phyloP scores from a whole-genome alignment of 106 monocot genomes.

The Phalaenopsis aphrodite region DNA sequence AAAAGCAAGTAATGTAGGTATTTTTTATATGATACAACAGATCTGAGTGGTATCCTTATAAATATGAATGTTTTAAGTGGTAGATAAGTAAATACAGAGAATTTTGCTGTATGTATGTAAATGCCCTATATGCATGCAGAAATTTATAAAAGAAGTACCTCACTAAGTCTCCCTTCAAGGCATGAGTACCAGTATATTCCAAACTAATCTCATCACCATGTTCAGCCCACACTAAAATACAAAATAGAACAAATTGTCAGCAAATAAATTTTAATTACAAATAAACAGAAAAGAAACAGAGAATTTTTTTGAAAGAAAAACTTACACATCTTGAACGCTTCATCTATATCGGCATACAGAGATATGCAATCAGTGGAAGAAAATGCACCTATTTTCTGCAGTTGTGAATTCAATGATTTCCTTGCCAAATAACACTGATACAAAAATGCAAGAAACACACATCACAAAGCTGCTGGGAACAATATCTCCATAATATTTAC shows the following conservation, averaged over 20 bases:
- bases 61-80: too few relatives aligned
- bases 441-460: neutral
- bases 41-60: too few relatives aligned
- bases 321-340: slow-evolving; percentile 72
- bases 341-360: slow-evolving; percentile 33
- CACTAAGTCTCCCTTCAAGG: slow-evolving; percentile 86
- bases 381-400: slow-evolving; percentile 48
- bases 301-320: neutral
- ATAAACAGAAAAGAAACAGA: neutral
- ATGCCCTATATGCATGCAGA: neutral
- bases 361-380: slow-evolving; percentile 63
- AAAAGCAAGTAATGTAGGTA: too few relatives aligned
- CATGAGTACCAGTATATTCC: slow-evolving; percentile 86
- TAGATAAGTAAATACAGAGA: too few relatives aligned
- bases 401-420: slow-evolving; percentile 67
- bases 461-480: neutral
- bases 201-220: slow-evolving; percentile 96
- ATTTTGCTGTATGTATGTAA: too few relatives aligned
- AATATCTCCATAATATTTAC: neutral
- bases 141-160: slow-evolving; percentile 29
- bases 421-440: slow-evolving; percentile 65
- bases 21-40: too few relatives aligned
- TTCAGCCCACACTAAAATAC: slow-evolving; percentile 74
- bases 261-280: neutral
- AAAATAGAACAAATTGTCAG: slow-evolving; percentile 1